These are phyloP conservation scores for Peronospora destructor DNA, from an alignment of 352 stramenopile genomes.

Conservation along the genomic window DNA sequence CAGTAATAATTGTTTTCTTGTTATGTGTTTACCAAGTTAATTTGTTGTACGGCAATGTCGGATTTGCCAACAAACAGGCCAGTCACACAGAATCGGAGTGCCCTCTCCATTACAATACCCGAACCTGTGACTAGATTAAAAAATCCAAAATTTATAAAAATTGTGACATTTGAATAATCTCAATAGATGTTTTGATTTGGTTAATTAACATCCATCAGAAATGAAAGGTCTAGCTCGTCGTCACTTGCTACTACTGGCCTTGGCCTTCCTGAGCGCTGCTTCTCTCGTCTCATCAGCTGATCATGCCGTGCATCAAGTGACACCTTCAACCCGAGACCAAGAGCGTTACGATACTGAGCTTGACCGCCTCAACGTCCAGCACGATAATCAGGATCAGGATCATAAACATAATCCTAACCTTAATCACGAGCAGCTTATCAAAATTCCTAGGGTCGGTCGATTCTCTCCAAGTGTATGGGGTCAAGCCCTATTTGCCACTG, in stretches of 20 bases:
- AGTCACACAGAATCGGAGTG: no score
- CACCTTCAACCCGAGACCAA: conserved; percentile 7
- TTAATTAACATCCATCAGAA: conserved; percentile 3
- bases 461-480: conserved; percentile 51
- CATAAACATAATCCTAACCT: conserved; percentile 25
- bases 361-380: conserved; percentile 19
- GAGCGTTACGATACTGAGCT: conserved; percentile 8
- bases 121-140: no score
- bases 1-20: no score
- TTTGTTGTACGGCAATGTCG: no score
- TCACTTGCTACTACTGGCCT: conserved; percentile 18
- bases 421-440: conserved; percentile 15
- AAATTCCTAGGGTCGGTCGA: conserved; percentile 13
- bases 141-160: not conserved
- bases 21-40: no score
- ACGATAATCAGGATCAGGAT: conserved; percentile 23
- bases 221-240: conserved; percentile 12
- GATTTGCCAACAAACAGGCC: no score
- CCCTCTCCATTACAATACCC: no score
- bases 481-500: conserved; percentile 63
- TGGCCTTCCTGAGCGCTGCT: conserved; percentile 14
- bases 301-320: conserved; percentile 5
- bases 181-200: no score
- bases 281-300: conserved; percentile 13
- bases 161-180: no score